phyloP scores from a whole-genome alignment of 306 rosid genomes.

The Corylus americana region DNA sequence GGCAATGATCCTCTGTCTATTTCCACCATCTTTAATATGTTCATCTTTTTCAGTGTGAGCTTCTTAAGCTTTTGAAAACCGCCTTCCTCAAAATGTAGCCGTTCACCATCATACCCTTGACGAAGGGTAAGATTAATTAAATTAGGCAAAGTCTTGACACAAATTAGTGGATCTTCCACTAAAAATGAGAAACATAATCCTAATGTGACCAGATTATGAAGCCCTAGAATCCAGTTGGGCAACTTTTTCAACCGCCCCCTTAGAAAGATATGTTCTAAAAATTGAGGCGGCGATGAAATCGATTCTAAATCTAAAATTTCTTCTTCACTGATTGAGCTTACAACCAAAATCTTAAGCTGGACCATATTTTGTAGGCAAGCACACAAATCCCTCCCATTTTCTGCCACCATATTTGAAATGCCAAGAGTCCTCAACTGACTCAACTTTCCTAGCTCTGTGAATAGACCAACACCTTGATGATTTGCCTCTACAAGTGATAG shows the following conservation, averaged over 20 bases:
- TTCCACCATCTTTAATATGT: not conserved
- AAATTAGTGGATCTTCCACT: conserved; percentile 3
- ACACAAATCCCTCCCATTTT: not conserved
- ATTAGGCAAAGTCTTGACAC: not conserved
- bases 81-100: conserved; percentile 9
- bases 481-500: not conserved
- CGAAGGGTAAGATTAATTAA: not conserved
- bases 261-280: conserved; percentile 2
- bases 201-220: conserved; percentile 3
- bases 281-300: not conserved
- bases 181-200: not conserved
- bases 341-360: conserved; percentile 2
- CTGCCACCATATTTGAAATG: not conserved
- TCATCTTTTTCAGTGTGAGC: not conserved
- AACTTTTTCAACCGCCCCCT: conserved; percentile 14
- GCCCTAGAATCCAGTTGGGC: conserved; percentile 21
- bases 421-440: not conserved
- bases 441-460: not conserved
- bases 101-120: conserved; percentile 19
- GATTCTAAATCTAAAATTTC: conserved; percentile 22
- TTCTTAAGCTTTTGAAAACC: conserved; percentile 2
- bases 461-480: not conserved
- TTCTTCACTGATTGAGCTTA: conserved; percentile 1
- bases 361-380: conserved; percentile 5
- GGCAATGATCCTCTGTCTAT: conserved; percentile 15